phyloP scores from a whole-genome alignment of 2,329 filamentous ascomycete species.

The Aspergillus spinulosporus region DNA sequence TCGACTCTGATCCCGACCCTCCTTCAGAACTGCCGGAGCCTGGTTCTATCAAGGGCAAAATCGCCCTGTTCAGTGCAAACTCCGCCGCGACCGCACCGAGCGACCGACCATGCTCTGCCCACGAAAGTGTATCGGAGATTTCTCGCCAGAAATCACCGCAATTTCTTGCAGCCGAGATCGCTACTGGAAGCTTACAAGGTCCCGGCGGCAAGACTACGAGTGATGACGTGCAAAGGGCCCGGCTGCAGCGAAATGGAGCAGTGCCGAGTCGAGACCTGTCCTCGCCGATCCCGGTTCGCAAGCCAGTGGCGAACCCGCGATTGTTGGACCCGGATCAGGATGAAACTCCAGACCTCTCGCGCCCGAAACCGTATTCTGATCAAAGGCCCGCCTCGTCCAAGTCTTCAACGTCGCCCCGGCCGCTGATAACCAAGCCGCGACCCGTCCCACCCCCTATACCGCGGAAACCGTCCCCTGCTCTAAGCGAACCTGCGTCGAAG shows the following conservation, averaged over 20 bases:
- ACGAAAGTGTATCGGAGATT: constrained; percentile 16
- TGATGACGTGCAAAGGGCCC: constrained; percentile 7
- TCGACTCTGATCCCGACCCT: constrained; percentile 17
- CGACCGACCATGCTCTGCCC: constrained; percentile 18
- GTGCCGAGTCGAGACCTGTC: constrained; percentile 22
- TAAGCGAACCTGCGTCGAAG: constrained; percentile 2
- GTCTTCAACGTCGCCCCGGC: constrained; percentile 10
- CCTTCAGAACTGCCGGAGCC: constrained; percentile 31
- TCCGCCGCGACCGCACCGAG: constrained; percentile 18
- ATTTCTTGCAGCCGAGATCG: constrained; percentile 38
- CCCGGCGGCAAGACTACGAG: constrained; percentile 20
- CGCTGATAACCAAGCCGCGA: constrained; percentile 18
- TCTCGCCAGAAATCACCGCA: constrained; percentile 26
- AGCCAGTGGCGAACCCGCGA: constrained; percentile 8
- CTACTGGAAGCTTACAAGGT: constrained; percentile 32
- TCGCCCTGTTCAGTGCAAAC: constrained; percentile 34
- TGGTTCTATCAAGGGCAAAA: constrained; percentile 42
- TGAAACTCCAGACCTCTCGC: constrained; percentile 4
- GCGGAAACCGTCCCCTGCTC: constrained; percentile 14
- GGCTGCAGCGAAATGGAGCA: constrained; percentile 14
- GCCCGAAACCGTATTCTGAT: constrained; percentile 9
- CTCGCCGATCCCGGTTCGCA: constrained; percentile 29
- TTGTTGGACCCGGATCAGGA: constrained; percentile 9
- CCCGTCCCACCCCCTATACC: constrained; percentile 21
- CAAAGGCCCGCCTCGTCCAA: constrained; percentile 15